Conservation (phyloP, 2,329 filamentous ascomycete genomes). For the Diaporthe aspalathi region DNA sequence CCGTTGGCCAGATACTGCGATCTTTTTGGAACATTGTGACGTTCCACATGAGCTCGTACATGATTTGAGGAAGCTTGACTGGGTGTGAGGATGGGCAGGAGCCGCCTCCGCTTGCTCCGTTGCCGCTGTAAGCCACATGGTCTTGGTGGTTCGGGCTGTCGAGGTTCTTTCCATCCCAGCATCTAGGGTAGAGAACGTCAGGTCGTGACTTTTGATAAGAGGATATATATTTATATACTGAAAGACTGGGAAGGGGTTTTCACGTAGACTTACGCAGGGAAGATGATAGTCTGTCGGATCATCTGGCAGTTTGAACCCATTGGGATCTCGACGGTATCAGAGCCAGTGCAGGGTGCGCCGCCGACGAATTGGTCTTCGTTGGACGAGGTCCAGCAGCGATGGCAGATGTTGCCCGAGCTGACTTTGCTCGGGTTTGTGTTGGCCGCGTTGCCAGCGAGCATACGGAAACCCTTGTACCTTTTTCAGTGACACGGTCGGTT, state of each 20-base stretch:
- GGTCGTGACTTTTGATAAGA: constrained; percentile 50
- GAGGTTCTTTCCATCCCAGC: constrained; percentile 41
- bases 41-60: constrained; percentile 63
- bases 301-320: constrained; percentile 59
- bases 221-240: neutral
- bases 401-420: constrained; percentile 56
- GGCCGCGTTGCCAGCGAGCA: constrained; percentile 58
- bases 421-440: constrained; percentile 55
- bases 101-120: constrained; percentile 59
- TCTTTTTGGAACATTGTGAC: constrained; percentile 54
- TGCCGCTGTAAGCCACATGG: constrained; percentile 59
- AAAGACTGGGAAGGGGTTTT: too few species aligned
- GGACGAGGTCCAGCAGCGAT: constrained; percentile 59
- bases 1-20: constrained; percentile 53
- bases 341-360: constrained; percentile 60
- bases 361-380: constrained; percentile 60
- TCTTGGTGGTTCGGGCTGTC: constrained; percentile 42
- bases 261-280: constrained; percentile 49
- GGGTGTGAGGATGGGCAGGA: constrained; percentile 58
- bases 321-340: constrained; percentile 63
- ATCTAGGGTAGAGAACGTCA: neutral
- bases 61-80: constrained; percentile 60
- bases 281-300: constrained; percentile 65
- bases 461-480: constrained; percentile 56
- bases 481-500: neutral